Base-by-base conservation (phyloP, 1,284 basidiomycete species). In the Fomitopsis pinicola region DNA sequence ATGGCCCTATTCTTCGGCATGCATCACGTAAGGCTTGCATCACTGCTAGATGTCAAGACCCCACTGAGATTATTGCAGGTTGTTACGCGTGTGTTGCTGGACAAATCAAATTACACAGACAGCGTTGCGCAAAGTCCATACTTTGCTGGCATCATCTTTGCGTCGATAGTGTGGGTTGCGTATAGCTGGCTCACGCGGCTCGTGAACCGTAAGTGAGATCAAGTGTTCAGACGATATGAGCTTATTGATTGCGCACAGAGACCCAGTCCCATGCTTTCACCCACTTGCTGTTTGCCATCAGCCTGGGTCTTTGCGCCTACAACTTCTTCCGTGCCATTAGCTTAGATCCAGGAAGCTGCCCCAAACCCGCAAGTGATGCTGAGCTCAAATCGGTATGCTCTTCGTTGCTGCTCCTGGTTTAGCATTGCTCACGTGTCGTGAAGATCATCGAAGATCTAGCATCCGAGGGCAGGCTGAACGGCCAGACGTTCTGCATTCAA, bases 401-500 rank as follows among this genome's bases (percentile, higher is more conserved):
- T 46, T 57, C 55, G n/a, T 3, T 46, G 14, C 9, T 14, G 5
- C 53, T 9, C 3, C 2, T 36, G 19, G 33, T 36, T 36, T 30
- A 22, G 22, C 22, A 44, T 26, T 46, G 28, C 36, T 57, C 64
- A 42, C 36, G 40, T 48, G 12, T 19, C 38, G 10, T 22, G 66
- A 40, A 95, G 92, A 85, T 91, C 52, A 89, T 98, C 56, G 95
- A 97, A 71, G 92, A 94, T 33, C 80, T 99, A 17, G 93, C 95
- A 12, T 90, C 91, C 17, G 86, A 90, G 67, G 95, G 95, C 3
- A 80, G 89, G 35, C 77, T 99, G 35, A 98, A 98, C 75, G 96
- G 97, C 0, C 94, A 95, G 70, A 95, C 93, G 12, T 98, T 97
- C 76, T 99, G 97, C 72, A 91, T 98, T 58, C 83, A 89, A 58